Evolutionary conservation across 2,329 filamentous ascomycete genomes (phyloP).

Genomic region (Drechslerella dactyloides): DNA sequence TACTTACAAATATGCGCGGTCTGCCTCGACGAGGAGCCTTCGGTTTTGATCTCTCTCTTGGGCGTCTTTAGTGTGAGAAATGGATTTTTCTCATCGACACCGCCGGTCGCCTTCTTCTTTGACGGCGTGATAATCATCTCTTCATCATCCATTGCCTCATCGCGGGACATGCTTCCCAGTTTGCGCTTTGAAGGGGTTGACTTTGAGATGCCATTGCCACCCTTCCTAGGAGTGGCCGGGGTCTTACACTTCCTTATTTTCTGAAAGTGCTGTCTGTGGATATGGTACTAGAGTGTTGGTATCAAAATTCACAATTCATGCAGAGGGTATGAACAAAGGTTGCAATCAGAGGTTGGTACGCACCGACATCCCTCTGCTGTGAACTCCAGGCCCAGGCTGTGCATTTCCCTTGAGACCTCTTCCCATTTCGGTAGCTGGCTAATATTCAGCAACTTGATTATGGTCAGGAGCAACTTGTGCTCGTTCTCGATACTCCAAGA

Average conservation of each 20-base stretch:
- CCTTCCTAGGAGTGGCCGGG: constrained; percentile 23
- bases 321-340: not conserved
- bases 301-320: not conserved
- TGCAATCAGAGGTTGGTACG: not conserved
- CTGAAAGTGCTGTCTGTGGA: constrained; percentile 52
- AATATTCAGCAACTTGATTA: constrained; percentile 52
- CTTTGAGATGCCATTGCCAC: constrained; percentile 10
- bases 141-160: constrained; percentile 29
- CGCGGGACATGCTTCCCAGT: constrained; percentile 18
- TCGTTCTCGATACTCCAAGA: constrained; percentile 52
- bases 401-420: constrained; percentile 52
- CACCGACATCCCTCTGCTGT: constrained; percentile 52
- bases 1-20: constrained; percentile 24
- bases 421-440: constrained; percentile 52
- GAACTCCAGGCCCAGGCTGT: constrained; percentile 44
- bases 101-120: constrained; percentile 12
- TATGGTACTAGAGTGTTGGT: not conserved
- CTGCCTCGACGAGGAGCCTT: constrained; percentile 3
- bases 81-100: not conserved
- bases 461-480: constrained; percentile 50
- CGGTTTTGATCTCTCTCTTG: constrained; percentile 12
- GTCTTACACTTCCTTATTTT: constrained; percentile 51
- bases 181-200: constrained; percentile 26
- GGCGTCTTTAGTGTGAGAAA: constrained; percentile 1
- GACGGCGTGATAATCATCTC: constrained; percentile 34